Evolutionary conservation across 768 basidiomycete genomes (phyloP).

Genomic region (Chlorophyllum brunneum): DNA sequence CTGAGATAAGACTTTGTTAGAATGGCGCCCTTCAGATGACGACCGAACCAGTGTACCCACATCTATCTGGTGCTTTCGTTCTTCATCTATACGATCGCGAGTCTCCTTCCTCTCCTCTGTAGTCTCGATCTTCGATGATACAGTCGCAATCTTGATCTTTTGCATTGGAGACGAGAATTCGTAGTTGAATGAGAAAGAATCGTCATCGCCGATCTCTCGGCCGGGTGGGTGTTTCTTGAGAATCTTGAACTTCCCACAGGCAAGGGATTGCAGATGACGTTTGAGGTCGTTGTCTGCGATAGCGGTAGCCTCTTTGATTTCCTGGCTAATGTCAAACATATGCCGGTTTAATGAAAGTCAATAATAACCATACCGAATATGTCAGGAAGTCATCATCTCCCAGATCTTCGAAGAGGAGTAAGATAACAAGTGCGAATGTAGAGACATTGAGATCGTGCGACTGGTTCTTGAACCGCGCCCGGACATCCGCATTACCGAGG

Average conservation of each 20-base stretch:
- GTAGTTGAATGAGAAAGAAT: conserved; percentile 87
- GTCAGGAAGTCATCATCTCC: conserved; percentile 65
- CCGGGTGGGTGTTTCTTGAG: conserved; percentile 88
- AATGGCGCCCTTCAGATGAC: conserved; percentile 3
- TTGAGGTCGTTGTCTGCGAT: conserved; percentile 78
- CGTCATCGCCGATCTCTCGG: conserved; percentile 70
- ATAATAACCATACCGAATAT: conserved; percentile 57
- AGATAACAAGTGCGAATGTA: conserved; percentile 82
- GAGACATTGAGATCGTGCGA: conserved; percentile 91
- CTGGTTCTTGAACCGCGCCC: conserved; percentile 71
- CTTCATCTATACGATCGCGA: conserved; percentile 85
- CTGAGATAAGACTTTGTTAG: conserved; percentile 34
- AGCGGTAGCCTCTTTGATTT: conserved; percentile 72
- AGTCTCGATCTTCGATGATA: conserved; percentile 85
- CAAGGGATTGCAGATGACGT: conserved; percentile 93
- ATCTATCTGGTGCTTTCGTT: conserved; percentile 85
- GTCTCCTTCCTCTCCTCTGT: conserved; percentile 89
- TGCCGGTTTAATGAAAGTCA: too few species aligned
- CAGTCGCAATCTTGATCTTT: conserved; percentile 89
- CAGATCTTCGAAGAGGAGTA: conserved; percentile 81
- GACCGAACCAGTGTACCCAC: conserved; percentile 42
- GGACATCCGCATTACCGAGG: conserved; percentile 87
- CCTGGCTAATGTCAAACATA: conserved; percentile 41
- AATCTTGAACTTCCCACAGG: conserved; percentile 91
- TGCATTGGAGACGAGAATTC: conserved; percentile 79